Evolutionary conservation across 257 asterid genomes (phyloP).

Genomic region (Nicotiana obtusifolia): DNA sequence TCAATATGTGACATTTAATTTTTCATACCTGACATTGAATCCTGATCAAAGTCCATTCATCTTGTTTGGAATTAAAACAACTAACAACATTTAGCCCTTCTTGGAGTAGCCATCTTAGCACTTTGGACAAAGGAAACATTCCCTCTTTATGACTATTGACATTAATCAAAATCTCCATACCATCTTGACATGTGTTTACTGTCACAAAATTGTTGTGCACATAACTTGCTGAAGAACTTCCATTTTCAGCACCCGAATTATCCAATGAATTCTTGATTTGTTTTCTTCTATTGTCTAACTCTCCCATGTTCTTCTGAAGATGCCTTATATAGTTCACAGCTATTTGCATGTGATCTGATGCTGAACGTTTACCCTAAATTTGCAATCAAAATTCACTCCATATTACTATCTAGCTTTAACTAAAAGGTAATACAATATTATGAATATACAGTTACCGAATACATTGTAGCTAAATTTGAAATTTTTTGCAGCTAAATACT

Average conservation of each 20-base stretch:
- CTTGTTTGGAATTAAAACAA: constrained; percentile 17
- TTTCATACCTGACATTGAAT: constrained; percentile 27
- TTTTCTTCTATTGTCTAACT: constrained; percentile 15
- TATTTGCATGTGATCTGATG: constrained; percentile 24
- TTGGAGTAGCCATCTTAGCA: constrained; percentile 18
- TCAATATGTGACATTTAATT: not conserved
- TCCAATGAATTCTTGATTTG: constrained; percentile 1
- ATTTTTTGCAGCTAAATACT: too few relatives aligned
- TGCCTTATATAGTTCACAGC: constrained; percentile 28
- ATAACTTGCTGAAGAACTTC: not conserved
- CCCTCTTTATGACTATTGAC: not conserved
- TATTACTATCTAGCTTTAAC: not conserved
- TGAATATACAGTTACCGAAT: too few relatives aligned
- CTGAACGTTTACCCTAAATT: constrained; percentile 28
- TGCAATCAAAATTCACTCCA: not conserved
- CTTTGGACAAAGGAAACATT: constrained; percentile 27
- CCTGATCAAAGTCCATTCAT: constrained; percentile 16
- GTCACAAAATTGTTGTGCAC: not conserved
- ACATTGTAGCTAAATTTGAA: too few relatives aligned
- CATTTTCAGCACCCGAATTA: not conserved
- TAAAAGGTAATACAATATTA: too few relatives aligned
- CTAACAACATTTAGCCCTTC: constrained; percentile 18
- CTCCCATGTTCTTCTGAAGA: constrained; percentile 15
- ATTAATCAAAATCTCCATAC: constrained; percentile 27
- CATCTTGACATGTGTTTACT: constrained; percentile 9